Base-by-base conservation (phyloP, 352 stramenopile species). In the Globisporangium irregulare region DNA sequence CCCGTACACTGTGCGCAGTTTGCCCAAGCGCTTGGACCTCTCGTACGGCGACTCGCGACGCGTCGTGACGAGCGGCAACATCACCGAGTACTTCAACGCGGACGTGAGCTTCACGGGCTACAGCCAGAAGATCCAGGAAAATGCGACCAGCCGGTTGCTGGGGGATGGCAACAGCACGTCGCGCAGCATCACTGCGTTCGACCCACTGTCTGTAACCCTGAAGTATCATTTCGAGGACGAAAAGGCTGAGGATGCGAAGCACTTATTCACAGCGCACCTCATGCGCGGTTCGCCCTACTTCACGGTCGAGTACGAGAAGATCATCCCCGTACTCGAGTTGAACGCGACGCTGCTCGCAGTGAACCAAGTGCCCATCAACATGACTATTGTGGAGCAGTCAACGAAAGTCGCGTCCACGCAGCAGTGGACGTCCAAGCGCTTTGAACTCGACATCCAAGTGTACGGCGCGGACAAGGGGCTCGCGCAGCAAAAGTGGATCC, bases 21-120 rank as follows among this genome's bases (percentile, higher is more conserved):
- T 93, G 20, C 81, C 82, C 8, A 80, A 83, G 69, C 75, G 87
- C 24, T 64, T 96, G 2, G 86, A 96, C 20, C 68, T 97, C 27
- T 95, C 86, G 29, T 96, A 97, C 71, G 85, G 87, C 48, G 86
- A 94, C 71, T 79, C 79, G 27, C 84, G 90, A 3, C 84, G 90
- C 25, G 79, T 91, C 38, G 85, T 78, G 14, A 92, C 76, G 15
- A 80, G 69, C 36, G 75, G 61, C 15, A 80, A 75, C 56, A 74
- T 96, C 69, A 85, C 77, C 15, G 90, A 97, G 70, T 91, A 90
- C 67, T 95, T 97, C 62, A 86, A 88, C 48, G 79, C 80, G 29
- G 90, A 97, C 71, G 79, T 80, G 38, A 85, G 81, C 34, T 81
- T 96, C 60, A 86, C 81, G 36, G 82, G 74, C 9, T 91, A 92